These are phyloP conservation scores for Fermentozyma sake DNA, from an alignment of 1,139 yeast species.

Conservation along the genomic window DNA sequence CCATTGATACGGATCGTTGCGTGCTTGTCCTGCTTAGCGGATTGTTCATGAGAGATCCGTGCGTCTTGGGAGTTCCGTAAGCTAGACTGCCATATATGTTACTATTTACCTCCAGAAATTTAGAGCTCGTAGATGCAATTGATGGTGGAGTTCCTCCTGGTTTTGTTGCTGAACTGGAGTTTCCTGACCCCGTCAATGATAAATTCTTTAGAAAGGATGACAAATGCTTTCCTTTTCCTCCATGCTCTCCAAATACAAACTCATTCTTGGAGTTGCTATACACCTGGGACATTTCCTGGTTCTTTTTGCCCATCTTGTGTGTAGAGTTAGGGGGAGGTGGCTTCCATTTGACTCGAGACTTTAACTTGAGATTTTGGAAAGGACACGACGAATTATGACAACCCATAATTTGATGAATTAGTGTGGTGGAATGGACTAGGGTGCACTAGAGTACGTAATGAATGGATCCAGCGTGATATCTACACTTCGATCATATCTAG, in stretches of 20 bases:
- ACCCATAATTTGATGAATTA: too few relatives aligned
- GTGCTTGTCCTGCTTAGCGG: conserved; percentile 12
- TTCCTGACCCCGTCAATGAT: conserved; percentile 27
- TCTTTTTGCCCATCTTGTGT: conserved; percentile 37
- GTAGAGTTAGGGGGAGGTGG: too few relatives aligned
- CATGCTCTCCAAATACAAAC: conserved; percentile 63
- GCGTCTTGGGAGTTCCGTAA: conserved; percentile 15
- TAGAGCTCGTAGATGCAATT: conserved; percentile 8
- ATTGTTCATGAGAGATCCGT: conserved; percentile 1
- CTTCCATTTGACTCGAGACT: neutral
- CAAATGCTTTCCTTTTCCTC: conserved; percentile 62
- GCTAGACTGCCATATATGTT: conserved; percentile 39
- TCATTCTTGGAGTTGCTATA: conserved; percentile 48
- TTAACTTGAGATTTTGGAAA: too few relatives aligned
- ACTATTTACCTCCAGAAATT: conserved; percentile 29
- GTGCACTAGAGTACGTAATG: too few relatives aligned
- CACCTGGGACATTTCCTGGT: conserved; percentile 58
- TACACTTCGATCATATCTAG: too few relatives aligned
- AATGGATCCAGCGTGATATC: too few relatives aligned
- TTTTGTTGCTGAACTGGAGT: conserved; percentile 3
- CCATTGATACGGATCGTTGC: conserved; percentile 20
- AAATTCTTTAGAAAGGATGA: conserved; percentile 54
- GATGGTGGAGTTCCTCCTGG: too few relatives aligned
- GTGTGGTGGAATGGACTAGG: too few relatives aligned
- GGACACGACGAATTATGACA: too few relatives aligned